phyloP scores from a whole-genome alignment of 768 basidiomycete species.

The Lentinus brumalis region DNA sequence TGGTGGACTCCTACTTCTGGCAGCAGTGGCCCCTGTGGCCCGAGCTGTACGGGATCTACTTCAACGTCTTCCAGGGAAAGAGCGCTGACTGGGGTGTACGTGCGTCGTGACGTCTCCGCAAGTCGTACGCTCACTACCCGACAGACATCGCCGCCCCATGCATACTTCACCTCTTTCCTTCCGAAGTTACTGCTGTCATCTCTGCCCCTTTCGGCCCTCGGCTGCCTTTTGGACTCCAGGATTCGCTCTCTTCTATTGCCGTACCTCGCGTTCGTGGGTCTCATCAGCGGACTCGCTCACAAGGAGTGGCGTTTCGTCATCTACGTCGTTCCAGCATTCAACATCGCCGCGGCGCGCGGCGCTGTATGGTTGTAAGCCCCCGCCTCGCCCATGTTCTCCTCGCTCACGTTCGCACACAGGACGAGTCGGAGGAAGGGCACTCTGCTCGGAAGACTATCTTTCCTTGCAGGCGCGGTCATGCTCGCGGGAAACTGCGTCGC shows the following conservation, averaged over 20 bases:
- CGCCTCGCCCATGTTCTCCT: neutral
- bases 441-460: slow-evolving; percentile 46
- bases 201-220: slow-evolving; percentile 61
- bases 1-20: slow-evolving; percentile 90
- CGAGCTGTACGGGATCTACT: slow-evolving; percentile 75
- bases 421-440: slow-evolving; percentile 49
- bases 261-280: slow-evolving; percentile 50
- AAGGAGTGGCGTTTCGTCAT: slow-evolving; percentile 98
- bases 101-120: slow-evolving; percentile 11
- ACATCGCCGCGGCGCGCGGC: slow-evolving; percentile 75
- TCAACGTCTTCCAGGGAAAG: slow-evolving; percentile 88
- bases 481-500: slow-evolving; percentile 53
- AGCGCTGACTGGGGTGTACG: slow-evolving; percentile 91
- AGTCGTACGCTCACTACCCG: neutral
- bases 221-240: slow-evolving; percentile 47
- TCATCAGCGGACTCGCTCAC: slow-evolving; percentile 81
- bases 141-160: slow-evolving; percentile 68
- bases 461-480: slow-evolving; percentile 48
- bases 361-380: slow-evolving; percentile 62
- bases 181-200: slow-evolving; percentile 78
- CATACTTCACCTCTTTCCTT: slow-evolving; percentile 67
- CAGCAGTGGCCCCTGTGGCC: slow-evolving; percentile 76
- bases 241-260: slow-evolving; percentile 55
- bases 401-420: slow-evolving; percentile 32
- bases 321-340: slow-evolving; percentile 82